Evolutionary conservation across 495 filamentous ascomycete species (phyloP).

Genomic region (Penicilliopsis zonata): DNA sequence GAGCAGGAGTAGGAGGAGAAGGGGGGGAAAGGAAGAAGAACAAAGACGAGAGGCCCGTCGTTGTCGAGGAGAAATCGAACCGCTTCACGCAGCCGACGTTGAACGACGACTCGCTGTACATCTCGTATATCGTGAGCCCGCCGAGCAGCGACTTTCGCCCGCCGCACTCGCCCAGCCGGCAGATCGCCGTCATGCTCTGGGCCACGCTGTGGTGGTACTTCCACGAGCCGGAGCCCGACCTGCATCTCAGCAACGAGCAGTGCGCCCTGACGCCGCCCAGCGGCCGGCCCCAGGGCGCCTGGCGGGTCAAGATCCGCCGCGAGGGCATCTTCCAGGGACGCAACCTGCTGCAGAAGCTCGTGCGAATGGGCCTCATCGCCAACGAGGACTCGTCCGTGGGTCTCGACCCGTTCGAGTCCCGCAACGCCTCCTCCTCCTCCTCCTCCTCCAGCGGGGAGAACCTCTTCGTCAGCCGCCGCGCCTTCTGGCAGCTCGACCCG

Average conservation of each 20-base stretch:
- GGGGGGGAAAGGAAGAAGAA: conserved; percentile 10
- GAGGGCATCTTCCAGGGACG: conserved; percentile 78
- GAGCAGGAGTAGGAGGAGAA: too few species aligned
- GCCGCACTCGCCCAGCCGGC: conserved; percentile 62
- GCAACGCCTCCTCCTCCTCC: conserved; percentile 52
- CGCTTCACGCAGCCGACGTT: conserved; percentile 63
- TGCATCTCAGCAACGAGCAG: conserved; percentile 45
- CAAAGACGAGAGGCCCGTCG: conserved; percentile 9
- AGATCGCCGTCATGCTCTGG: conserved; percentile 96
- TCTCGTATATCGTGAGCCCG: conserved; percentile 80
- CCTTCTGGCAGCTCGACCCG: conserved; percentile 88
- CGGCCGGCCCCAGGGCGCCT: conserved; percentile 73
- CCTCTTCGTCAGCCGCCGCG: conserved; percentile 70
- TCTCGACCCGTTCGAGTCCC: conserved; percentile 42
- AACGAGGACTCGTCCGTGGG: conserved; percentile 68
- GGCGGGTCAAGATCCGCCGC: conserved; percentile 72
- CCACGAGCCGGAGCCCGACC: conserved; percentile 44
- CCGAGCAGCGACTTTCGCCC: conserved; percentile 70
- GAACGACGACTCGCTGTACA: conserved; percentile 69
- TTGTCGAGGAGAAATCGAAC: too few species aligned
- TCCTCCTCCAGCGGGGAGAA: too few species aligned
- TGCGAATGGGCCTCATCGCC: conserved; percentile 80
- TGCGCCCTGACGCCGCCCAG: conserved; percentile 49
- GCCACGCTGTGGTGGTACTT: conserved; percentile 95
- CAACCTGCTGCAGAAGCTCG: conserved; percentile 77